A percentile compares a stretch with the other conserved stretches of the same genome.
phyloP scores from a whole-genome alignment of 257 asterid species.

The Scutellaria barbata region DNA sequence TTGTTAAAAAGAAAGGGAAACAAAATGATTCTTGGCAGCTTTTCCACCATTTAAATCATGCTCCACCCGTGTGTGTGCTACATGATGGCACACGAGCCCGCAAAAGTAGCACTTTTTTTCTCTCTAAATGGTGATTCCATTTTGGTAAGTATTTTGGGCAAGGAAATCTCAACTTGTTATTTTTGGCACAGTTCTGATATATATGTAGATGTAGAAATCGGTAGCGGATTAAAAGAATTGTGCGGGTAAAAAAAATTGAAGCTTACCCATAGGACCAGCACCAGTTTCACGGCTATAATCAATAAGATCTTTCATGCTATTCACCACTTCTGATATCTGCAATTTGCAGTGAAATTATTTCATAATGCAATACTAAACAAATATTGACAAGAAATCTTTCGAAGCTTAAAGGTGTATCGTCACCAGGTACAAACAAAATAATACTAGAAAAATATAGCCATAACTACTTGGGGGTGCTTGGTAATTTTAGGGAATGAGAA shows the following conservation, averaged over 20 bases:
- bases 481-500: too few relatives aligned
- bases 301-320: conserved; percentile 99
- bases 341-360: conserved; percentile 16
- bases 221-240: conserved; percentile 14
- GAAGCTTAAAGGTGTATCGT: not conserved
- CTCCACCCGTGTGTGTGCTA: too few relatives aligned
- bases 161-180: too few relatives aligned
- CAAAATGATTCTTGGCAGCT: too few relatives aligned
- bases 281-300: conserved; percentile 91
- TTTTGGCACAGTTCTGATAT: too few relatives aligned
- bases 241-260: not conserved
- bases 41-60: too few relatives aligned
- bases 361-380: conserved; percentile 7
- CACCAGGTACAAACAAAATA: conserved; percentile 1
- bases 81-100: too few relatives aligned
- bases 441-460: not conserved
- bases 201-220: not conserved
- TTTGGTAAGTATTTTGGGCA: too few relatives aligned
- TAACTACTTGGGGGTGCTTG: not conserved
- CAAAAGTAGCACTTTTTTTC: too few relatives aligned
- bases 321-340: conserved; percentile 99
- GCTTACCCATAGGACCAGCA: conserved; percentile 97
- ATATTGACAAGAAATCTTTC: not conserved
- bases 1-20: too few relatives aligned
- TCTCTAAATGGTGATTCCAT: too few relatives aligned